phyloP scores from a whole-genome alignment of 2,329 filamentous ascomycete genomes.

The Paradendryphiella salina region DNA sequence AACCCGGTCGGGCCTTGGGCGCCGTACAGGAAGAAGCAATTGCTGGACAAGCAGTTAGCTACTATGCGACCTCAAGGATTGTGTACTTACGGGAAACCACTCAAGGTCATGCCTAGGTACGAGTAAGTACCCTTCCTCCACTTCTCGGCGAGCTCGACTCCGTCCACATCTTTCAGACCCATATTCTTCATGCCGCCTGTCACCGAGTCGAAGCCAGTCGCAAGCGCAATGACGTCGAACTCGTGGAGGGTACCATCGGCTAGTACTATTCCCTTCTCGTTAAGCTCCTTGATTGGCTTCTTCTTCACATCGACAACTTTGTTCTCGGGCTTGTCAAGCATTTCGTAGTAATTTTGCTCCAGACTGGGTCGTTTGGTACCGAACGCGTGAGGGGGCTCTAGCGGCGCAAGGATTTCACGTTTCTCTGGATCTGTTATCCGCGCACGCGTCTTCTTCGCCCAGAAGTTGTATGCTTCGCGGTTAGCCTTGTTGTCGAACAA shows the following conservation, averaged over 20 bases:
- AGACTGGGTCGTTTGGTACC: slow-evolving; percentile 54
- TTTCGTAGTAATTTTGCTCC: slow-evolving; percentile 54
- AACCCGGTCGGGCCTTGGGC: slow-evolving; percentile 54
- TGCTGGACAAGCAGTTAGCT: slow-evolving; percentile 23
- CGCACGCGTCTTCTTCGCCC: slow-evolving; percentile 50
- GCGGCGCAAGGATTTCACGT: slow-evolving; percentile 53
- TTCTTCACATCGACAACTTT: slow-evolving; percentile 50
- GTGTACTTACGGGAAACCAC: slow-evolving; percentile 38
- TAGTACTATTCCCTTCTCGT: slow-evolving; percentile 48
- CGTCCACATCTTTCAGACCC: slow-evolving; percentile 45
- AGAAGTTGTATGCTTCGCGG: slow-evolving; percentile 52
- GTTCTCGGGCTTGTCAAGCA: slow-evolving; percentile 50
- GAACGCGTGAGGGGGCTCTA: slow-evolving; percentile 51
- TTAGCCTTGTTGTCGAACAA: slow-evolving; percentile 50
- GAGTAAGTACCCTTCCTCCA: slow-evolving; percentile 50
- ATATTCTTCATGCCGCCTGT: slow-evolving; percentile 50
- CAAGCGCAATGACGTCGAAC: slow-evolving; percentile 52
- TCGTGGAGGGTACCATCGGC: slow-evolving; percentile 48
- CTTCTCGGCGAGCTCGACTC: slow-evolving; percentile 44
- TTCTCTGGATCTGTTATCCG: slow-evolving; percentile 51
- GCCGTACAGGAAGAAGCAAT: slow-evolving; percentile 53
- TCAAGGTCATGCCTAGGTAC: slow-evolving; percentile 50
- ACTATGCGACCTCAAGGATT: not conserved
- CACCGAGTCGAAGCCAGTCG: slow-evolving; percentile 53
- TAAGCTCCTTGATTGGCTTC: slow-evolving; percentile 47